Conservation (phyloP, 306 rosid species). For the Macrotyloma uniflorum region DNA sequence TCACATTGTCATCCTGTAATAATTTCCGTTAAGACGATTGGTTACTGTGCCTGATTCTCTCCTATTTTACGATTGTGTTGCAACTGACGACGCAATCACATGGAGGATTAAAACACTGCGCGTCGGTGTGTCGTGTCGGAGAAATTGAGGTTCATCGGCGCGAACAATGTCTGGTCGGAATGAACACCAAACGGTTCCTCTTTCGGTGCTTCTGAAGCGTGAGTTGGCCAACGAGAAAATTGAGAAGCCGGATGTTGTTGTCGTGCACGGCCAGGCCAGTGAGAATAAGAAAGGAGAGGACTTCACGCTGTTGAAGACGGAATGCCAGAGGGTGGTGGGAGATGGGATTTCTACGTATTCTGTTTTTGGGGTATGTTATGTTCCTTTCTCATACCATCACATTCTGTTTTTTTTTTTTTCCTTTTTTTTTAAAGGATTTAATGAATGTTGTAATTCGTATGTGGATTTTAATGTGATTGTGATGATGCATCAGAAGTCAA, state of each 20-base stretch:
- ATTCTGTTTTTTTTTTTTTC: background rate
- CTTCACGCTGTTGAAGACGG: constrained; percentile 74
- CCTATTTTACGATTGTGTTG: constrained; percentile 47
- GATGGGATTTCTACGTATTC: constrained; percentile 93
- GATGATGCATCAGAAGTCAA: constrained; percentile 25
- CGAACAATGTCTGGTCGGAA: constrained; percentile 62
- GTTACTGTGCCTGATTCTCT: background rate
- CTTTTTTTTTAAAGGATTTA: no score
- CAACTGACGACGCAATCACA: constrained; percentile 1
- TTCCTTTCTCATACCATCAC: background rate
- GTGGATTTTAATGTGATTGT: background rate
- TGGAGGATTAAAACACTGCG: constrained; percentile 46
- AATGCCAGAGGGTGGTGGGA: constrained; percentile 87
- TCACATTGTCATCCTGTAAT: background rate
- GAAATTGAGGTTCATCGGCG: constrained; percentile 30
- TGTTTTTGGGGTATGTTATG: constrained; percentile 74
- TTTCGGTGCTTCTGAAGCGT: constrained; percentile 88
- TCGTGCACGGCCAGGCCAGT: constrained; percentile 66
- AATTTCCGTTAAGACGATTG: constrained; percentile 12
- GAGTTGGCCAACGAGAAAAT: constrained; percentile 85
- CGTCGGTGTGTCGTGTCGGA: constrained; percentile 24
- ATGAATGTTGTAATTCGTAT: background rate
- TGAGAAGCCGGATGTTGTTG: constrained; percentile 80
- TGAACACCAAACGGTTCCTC: constrained; percentile 87
- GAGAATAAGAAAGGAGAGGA: constrained; percentile 99